Percentiles rank a stretch among this genome's conserved stretches.
Evolutionary conservation across 1,284 basidiomycete species (phyloP).

Genomic region (Papiliotrema flavescens): DNA sequence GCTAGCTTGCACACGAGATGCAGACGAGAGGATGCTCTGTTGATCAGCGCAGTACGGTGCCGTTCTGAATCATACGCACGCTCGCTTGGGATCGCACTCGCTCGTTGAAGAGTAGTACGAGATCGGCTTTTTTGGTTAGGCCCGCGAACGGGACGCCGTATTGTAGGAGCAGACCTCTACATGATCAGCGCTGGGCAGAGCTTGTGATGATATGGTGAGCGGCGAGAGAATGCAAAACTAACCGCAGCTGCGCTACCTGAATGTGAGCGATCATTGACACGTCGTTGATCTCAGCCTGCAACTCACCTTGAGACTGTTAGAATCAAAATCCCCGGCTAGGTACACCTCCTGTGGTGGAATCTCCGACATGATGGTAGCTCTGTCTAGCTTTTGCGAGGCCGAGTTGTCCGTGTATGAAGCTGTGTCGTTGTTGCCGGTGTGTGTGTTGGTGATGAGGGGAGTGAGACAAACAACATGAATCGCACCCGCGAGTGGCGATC

Average conservation of each 20-base stretch:
- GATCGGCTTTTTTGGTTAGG: constrained; percentile 78
- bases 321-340: constrained; percentile 78
- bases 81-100: constrained; percentile 63
- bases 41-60: constrained; percentile 13
- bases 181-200: not conserved
- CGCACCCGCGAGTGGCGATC: not conserved
- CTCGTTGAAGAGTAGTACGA: constrained; percentile 74
- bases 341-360: constrained; percentile 53
- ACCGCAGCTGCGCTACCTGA: constrained; percentile 49
- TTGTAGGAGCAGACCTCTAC: constrained; percentile 62
- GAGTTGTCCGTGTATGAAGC: not conserved
- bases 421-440: not conserved
- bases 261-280: constrained; percentile 5
- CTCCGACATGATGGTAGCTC: constrained; percentile 23
- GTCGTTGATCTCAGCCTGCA: not conserved
- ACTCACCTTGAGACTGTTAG: constrained; percentile 59
- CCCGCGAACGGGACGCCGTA: constrained; percentile 75
- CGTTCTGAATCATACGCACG: constrained; percentile 41
- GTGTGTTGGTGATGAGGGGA: not conserved
- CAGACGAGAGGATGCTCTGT: constrained; percentile 18
- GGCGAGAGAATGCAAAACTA: constrained; percentile 3
- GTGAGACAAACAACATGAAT: not conserved
- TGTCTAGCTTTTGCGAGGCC: not conserved
- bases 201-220: not conserved
- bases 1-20: constrained; percentile 30